Evolutionary conservation across 495 filamentous ascomycete genomes (phyloP).

Genomic region (Penicillium goetzii): DNA sequence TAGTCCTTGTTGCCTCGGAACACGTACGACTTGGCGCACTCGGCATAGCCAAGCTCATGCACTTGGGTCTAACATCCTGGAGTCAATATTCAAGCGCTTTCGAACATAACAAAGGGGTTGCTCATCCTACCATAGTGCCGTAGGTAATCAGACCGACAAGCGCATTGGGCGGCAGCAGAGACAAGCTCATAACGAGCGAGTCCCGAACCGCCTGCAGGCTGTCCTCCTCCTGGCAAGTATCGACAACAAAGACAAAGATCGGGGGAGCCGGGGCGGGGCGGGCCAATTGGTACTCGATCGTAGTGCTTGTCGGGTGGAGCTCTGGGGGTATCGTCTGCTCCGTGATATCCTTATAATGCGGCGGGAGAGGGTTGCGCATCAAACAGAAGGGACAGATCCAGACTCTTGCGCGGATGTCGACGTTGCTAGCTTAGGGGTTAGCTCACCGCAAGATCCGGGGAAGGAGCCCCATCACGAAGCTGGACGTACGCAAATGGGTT

Average conservation of each 20-base stretch:
- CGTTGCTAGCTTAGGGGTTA: slow-evolving; percentile 65
- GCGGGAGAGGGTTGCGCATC: slow-evolving; percentile 89
- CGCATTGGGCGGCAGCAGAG: slow-evolving; percentile 88
- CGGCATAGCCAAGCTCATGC: slow-evolving; percentile 96
- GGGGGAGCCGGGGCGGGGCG: slow-evolving; percentile 91
- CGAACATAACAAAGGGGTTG: background rate
- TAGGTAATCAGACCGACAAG: slow-evolving; percentile 95
- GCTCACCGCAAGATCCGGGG: slow-evolving; percentile 15
- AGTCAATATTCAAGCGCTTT: slow-evolving; percentile 27
- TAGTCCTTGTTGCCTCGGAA: slow-evolving; percentile 99
- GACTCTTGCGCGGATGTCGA: slow-evolving; percentile 89
- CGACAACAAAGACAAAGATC: slow-evolving; percentile 97
- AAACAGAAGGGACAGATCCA: slow-evolving; percentile 99
- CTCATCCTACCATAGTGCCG: slow-evolving; percentile 84
- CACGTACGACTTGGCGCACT: slow-evolving; percentile 99
- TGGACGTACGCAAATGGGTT: slow-evolving; percentile 88
- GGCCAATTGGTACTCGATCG: slow-evolving; percentile 95
- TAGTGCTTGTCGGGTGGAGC: slow-evolving; percentile 89
- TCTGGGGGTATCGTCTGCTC: slow-evolving; percentile 93
- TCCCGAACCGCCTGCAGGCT: slow-evolving; percentile 95
- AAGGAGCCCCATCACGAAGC: slow-evolving; percentile 3
- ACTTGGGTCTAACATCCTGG: slow-evolving; percentile 72
- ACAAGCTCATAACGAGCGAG: slow-evolving; percentile 95
- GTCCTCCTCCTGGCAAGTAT: slow-evolving; percentile 98
- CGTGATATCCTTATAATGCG: slow-evolving; percentile 99